These are phyloP conservation scores for Cyclospora cayetanensis DNA, from an alignment of 169 alveolate species.

Conservation along the genomic window DNA sequence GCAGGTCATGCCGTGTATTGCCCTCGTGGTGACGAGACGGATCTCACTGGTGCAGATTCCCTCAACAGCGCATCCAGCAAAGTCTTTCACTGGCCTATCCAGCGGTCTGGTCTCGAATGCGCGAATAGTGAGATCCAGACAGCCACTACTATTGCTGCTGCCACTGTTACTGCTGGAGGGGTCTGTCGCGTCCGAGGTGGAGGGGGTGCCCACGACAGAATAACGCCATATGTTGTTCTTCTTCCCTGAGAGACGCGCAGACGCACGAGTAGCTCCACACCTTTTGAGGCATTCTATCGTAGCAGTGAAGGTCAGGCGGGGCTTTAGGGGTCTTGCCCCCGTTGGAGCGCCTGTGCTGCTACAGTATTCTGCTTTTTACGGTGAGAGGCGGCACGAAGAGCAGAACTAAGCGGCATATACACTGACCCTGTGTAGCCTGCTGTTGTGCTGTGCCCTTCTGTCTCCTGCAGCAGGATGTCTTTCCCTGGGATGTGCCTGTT, in stretches of 20 bases:
- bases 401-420: background rate
- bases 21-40: constrained; percentile 37
- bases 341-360: background rate
- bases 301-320: background rate
- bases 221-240: constrained; percentile 72
- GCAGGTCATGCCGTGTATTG: background rate
- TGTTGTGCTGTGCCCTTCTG: constrained; percentile 35
- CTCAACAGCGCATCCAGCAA: background rate
- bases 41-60: constrained; percentile 28
- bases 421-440: constrained; percentile 19
- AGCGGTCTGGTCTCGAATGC: constrained; percentile 19
- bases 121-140: constrained; percentile 61
- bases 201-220: constrained; percentile 35
- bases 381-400: background rate
- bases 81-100: constrained; percentile 39
- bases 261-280: background rate
- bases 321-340: background rate
- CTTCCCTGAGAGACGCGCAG: constrained; percentile 29
- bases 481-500: constrained; percentile 8
- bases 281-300: background rate
- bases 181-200: constrained; percentile 29
- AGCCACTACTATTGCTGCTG: background rate
- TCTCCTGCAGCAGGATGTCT: constrained; percentile 49
- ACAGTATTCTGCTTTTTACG: background rate
- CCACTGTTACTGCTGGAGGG: background rate